Evolutionary conservation across 2,329 filamentous ascomycete genomes (phyloP).

Genomic region (Microdochium trichocladiopsis): DNA sequence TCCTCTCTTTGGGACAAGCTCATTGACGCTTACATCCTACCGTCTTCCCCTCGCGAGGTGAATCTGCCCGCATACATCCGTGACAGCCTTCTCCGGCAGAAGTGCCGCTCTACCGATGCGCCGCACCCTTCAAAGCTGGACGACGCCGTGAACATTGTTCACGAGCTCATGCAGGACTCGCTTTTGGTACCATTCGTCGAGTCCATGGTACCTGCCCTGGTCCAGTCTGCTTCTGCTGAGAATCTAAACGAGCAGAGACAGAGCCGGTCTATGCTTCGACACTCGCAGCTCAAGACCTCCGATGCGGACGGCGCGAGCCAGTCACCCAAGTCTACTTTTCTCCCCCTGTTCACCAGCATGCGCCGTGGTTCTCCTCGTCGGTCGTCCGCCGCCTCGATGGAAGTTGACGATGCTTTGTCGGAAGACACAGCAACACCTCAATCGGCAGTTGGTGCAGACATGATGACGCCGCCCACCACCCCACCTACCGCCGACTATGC

Average conservation of each 20-base stretch:
- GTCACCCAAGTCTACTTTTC: conserved; percentile 35
- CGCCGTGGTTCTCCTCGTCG: conserved; percentile 5
- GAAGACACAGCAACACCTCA: conserved; percentile 61
- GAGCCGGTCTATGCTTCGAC: conserved; percentile 28
- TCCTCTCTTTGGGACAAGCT: conserved; percentile 81
- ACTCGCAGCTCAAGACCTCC: conserved; percentile 23
- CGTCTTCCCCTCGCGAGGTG: conserved; percentile 78
- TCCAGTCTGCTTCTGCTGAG: conserved; percentile 27
- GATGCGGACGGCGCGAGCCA: conserved; percentile 30
- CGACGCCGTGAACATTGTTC: conserved; percentile 78
- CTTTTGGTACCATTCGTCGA: conserved; percentile 90
- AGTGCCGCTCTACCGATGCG: conserved; percentile 51
- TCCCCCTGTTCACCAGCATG: conserved; percentile 36
- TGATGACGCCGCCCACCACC: conserved; percentile 68
- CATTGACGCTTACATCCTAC: conserved; percentile 82
- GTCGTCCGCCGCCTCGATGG: conserved; percentile 34
- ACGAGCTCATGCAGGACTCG: conserved; percentile 96
- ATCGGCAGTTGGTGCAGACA: conserved; percentile 43
- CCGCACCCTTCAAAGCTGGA: conserved; percentile 71
- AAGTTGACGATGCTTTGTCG: conserved; percentile 42
- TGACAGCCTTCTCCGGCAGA: conserved; percentile 65
- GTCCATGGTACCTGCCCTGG: conserved; percentile 34
- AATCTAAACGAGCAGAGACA: conserved; percentile 26
- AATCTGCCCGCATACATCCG: conserved; percentile 84
- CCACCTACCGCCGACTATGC: conserved; percentile 56